These are phyloP conservation scores for Pseudozyma sp. DNA, from an alignment of 1,284 basidiomycete species.

Conservation along the genomic window DNA sequence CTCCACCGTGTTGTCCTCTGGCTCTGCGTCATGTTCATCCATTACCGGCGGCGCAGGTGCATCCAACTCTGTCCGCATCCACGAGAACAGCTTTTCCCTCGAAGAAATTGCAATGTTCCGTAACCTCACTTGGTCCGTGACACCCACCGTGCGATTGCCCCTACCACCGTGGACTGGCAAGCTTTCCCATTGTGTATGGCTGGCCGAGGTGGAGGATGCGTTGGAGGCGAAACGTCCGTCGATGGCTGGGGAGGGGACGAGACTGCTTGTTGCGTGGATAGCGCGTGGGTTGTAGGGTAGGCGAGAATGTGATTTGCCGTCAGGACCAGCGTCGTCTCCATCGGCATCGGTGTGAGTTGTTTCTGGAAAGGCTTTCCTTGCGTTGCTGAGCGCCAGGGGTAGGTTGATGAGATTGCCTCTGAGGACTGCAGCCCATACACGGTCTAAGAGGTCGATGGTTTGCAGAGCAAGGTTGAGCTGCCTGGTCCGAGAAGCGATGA, in stretches of 20 bases:
- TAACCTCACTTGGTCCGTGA: conserved; percentile 59
- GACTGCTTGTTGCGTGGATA: conserved; percentile 20
- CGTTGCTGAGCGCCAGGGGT: conserved; percentile 27
- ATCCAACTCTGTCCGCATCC: conserved; percentile 60
- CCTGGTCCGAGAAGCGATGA: conserved; percentile 15
- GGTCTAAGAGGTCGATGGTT: conserved; percentile 56
- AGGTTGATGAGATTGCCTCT: conserved; percentile 49
- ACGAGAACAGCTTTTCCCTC: conserved; percentile 59
- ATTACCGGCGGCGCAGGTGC: conserved; percentile 51
- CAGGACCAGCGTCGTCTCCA: not conserved
- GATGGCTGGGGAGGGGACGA: conserved; percentile 43
- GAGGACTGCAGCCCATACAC: conserved; percentile 57
- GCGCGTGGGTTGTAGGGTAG: not conserved
- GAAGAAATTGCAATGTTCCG: conserved; percentile 59
- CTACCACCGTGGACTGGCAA: conserved; percentile 46
- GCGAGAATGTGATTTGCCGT: not conserved
- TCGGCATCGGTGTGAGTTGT: not conserved
- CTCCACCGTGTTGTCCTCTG: conserved; percentile 34
- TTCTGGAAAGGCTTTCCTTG: conserved; percentile 32
- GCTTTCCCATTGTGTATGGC: conserved; percentile 20
- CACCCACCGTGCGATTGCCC: conserved; percentile 44
- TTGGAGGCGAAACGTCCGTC: conserved; percentile 30
- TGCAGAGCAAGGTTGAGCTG: conserved; percentile 51
- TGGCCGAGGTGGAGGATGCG: not conserved
- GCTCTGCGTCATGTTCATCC: conserved; percentile 39